Evolutionary conservation across 495 filamentous ascomycete species (phyloP).

Genomic region (Alectoria sarmentosa): DNA sequence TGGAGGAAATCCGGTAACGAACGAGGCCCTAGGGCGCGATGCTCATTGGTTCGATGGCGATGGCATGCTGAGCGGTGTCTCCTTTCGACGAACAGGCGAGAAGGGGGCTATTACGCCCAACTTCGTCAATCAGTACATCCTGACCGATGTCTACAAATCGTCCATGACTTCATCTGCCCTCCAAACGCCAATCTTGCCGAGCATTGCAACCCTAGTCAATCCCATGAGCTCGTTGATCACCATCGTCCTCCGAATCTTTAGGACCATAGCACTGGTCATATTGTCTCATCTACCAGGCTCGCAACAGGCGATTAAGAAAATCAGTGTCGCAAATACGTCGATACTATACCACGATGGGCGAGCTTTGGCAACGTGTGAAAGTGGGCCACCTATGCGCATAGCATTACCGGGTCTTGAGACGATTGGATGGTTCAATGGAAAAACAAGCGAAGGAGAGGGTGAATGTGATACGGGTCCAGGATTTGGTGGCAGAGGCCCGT

Average conservation of each 20-base stretch:
- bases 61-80: slow-evolving; percentile 61
- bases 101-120: slow-evolving; percentile 39
- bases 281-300: slow-evolving; percentile 49
- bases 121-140: slow-evolving; percentile 57
- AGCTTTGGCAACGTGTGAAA: slow-evolving; percentile 59
- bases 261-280: slow-evolving; percentile 46
- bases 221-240: slow-evolving; percentile 37
- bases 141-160: slow-evolving; percentile 54
- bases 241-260: slow-evolving; percentile 40
- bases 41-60: slow-evolving; percentile 68
- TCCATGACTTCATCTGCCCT: slow-evolving; percentile 38
- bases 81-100: slow-evolving; percentile 38
- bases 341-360: slow-evolving; percentile 58
- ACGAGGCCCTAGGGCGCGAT: slow-evolving; percentile 46
- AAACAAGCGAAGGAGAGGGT: slow-evolving; percentile 38
- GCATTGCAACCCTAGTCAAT: slow-evolving; percentile 53
- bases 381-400: slow-evolving; percentile 57
- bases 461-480: slow-evolving; percentile 23
- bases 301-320: slow-evolving; percentile 46
- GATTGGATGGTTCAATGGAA: slow-evolving; percentile 59
- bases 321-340: slow-evolving; percentile 58
- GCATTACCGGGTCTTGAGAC: slow-evolving; percentile 53
- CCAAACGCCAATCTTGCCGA: slow-evolving; percentile 48
- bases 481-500: slow-evolving; percentile 45
- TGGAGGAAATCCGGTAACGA: slow-evolving; percentile 58